Evolutionary conservation across 2,329 filamentous ascomycete genomes (phyloP).

Genomic region (Aspergillus floridensis): DNA sequence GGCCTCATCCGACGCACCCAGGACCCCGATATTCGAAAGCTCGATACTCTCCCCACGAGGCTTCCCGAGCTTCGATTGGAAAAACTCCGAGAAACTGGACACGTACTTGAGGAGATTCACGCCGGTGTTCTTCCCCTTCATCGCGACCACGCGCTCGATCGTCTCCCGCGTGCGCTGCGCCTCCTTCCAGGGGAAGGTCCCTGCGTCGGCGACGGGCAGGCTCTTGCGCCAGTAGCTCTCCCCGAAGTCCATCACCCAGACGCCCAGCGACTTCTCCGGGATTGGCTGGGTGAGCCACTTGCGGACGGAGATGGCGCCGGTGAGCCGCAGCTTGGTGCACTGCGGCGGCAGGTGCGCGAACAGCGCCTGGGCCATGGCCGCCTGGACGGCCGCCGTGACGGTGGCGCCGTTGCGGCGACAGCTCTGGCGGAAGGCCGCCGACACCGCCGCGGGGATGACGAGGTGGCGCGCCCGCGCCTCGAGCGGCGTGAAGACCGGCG

Average conservation of each 20-base stretch:
- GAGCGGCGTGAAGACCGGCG: slow-evolving; percentile 22
- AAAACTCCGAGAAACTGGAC: slow-evolving; percentile 37
- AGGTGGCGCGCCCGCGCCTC: slow-evolving; percentile 31
- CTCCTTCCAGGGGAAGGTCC: slow-evolving; percentile 35
- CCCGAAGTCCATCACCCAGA: slow-evolving; percentile 36
- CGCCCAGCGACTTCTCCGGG: slow-evolving; percentile 38
- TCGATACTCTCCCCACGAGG: slow-evolving; percentile 41
- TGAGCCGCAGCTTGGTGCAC: slow-evolving; percentile 32
- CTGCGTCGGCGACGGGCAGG: slow-evolving; percentile 5
- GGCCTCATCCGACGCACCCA: slow-evolving; percentile 16
- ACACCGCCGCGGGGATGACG: slow-evolving; percentile 29
- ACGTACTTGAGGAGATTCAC: slow-evolving; percentile 44
- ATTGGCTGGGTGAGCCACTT: slow-evolving; percentile 36
- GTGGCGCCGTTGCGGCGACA: slow-evolving; percentile 42
- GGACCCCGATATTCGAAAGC: slow-evolving; percentile 48
- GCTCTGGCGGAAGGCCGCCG: slow-evolving; percentile 28
- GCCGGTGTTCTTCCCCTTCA: slow-evolving; percentile 33
- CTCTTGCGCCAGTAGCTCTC: slow-evolving; percentile 28
- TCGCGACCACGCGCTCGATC: slow-evolving; percentile 26
- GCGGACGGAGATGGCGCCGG: slow-evolving; percentile 40
- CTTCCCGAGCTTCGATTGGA: slow-evolving; percentile 39
- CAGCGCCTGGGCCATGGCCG: slow-evolving; percentile 38
- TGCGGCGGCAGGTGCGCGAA: slow-evolving; percentile 31
- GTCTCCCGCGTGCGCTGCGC: slow-evolving; percentile 30
- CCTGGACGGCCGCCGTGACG: slow-evolving; percentile 43